phyloP scores from a whole-genome alignment of 176 grass and related monocot genomes.

The Phyllostachys edulis region DNA sequence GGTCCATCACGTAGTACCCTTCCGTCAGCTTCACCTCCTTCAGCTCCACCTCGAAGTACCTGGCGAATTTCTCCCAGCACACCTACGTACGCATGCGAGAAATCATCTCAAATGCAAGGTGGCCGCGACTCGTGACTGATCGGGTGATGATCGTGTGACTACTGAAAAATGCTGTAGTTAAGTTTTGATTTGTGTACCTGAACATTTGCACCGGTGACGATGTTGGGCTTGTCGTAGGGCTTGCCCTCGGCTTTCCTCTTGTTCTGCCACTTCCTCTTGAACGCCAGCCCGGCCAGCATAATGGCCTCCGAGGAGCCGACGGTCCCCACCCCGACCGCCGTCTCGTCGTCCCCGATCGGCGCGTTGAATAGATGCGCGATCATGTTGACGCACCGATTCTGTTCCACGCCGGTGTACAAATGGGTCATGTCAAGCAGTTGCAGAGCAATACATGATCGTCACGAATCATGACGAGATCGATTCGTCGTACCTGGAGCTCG shows the following conservation, averaged over 20 bases:
- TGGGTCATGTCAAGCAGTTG: conserved; percentile 60
- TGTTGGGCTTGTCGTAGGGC: conserved; percentile 74
- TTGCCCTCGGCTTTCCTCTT: conserved; percentile 60
- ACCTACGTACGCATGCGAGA: conserved; percentile 16
- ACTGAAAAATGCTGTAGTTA: neutral
- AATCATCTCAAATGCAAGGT: neutral
- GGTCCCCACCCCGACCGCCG: conserved; percentile 62
- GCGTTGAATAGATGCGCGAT: conserved; percentile 91
- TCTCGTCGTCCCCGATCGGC: conserved; percentile 70
- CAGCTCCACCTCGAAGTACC: conserved; percentile 77
- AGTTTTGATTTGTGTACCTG: conserved; percentile 29
- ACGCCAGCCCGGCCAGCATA: conserved; percentile 75
- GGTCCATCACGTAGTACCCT: conserved; percentile 80
- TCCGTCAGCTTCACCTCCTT: conserved; percentile 73
- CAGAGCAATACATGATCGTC: neutral
- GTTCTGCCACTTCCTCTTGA: conserved; percentile 82
- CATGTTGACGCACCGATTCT: conserved; percentile 99
- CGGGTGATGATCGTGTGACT: neutral
- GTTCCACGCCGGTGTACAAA: conserved; percentile 32
- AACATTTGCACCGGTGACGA: conserved; percentile 74
- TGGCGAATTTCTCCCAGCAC: conserved; percentile 82
- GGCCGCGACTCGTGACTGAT: neutral
- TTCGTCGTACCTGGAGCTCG: conserved; percentile 82
- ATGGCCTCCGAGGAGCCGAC: conserved; percentile 82
- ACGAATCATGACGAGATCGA: conserved; percentile 16